Conservation (phyloP, 331 rosid genomes). For the Rhamnella rubrinervis region DNA sequence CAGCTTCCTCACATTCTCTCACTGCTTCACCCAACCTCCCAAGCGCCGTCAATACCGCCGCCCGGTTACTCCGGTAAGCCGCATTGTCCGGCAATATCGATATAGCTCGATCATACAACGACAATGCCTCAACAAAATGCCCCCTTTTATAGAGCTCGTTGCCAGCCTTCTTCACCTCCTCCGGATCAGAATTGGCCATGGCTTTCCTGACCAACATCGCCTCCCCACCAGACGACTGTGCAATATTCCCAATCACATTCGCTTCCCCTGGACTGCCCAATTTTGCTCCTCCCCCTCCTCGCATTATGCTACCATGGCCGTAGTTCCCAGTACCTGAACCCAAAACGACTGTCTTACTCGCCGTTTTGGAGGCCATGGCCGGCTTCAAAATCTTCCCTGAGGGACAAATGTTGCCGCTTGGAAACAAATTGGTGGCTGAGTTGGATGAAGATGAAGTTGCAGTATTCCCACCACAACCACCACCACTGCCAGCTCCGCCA, state of each 20-base stretch:
- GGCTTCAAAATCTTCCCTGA: slow-evolving; percentile 64
- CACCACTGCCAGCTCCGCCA: slow-evolving; percentile 18
- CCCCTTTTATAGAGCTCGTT: slow-evolving; percentile 67
- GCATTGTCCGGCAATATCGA: slow-evolving; percentile 62
- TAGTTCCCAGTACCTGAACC: slow-evolving; percentile 73
- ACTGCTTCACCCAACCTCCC: slow-evolving; percentile 79
- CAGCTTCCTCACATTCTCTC: slow-evolving; percentile 83
- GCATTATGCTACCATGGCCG: slow-evolving; percentile 89
- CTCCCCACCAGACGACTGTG: slow-evolving; percentile 25
- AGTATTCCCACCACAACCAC: slow-evolving; percentile 8
- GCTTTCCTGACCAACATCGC: slow-evolving; percentile 38
- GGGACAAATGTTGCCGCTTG: slow-evolving; percentile 77
- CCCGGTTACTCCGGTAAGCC: slow-evolving; percentile 74
- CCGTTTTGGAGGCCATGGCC: slow-evolving; percentile 36
- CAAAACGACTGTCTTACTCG: slow-evolving; percentile 60
- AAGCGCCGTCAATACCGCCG: slow-evolving; percentile 79
- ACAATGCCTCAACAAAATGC: slow-evolving; percentile 67
- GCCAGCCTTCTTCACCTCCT: slow-evolving; percentile 64
- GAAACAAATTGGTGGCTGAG: slow-evolving; percentile 36
- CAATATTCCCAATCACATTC: slow-evolving; percentile 22
- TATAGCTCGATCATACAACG: slow-evolving; percentile 80
- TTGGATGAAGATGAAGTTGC: slow-evolving; percentile 31
- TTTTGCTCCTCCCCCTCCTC: slow-evolving; percentile 57
- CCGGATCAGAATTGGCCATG: slow-evolving; percentile 63
- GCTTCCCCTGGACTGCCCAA: slow-evolving; percentile 29